Evolutionary conservation across 148 eudicot species (phyloP), one percentile per base, ranked within the genome.

Genomic region (Rhododendron henanense): DNA sequence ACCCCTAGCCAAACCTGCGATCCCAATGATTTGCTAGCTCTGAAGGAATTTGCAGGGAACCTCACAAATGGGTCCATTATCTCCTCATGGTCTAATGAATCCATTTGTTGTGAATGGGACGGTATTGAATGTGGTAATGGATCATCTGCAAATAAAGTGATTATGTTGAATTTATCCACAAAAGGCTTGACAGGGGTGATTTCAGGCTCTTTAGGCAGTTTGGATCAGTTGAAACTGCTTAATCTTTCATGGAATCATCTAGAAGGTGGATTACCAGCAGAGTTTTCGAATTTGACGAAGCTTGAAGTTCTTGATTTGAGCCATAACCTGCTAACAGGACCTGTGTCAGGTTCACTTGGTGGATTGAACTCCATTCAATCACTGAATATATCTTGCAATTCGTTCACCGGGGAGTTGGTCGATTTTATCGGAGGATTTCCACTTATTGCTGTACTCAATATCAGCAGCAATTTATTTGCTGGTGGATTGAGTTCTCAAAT

Each of bases 61-160:
- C 87, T 96, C 41, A 88, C 91, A 81, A 89, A 89, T 88, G 96
- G 92, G 21, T 84, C 91, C 31, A 86, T 93, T 75, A 83, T 87
- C 75, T 69, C 88, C 63, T 39, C 88, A 71, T 96, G 99, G 99
- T 87, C 83, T 4, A 84, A 84, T 81, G 88, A 25, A 45, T 84
- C 90, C 6, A 47, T 82, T 88, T 96, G 99, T 78, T 96, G 99
- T 89, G 65, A 86, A 3, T 96, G 98, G 99, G 92, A 94, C 47
- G 99, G 99, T 86, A 92, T 94, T 59, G 78, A 25, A 2, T 96
- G 99, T 87, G 93, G 77, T 35, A 90, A 84, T 89, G 89, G 77
- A 14, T 91, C 92, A n/a, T 78, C 63, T 87, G 59, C 83, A 79
- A 85, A 65, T 50, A 91, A 90, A 89, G 98, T 96, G 74, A 86